phyloP scores from a whole-genome alignment of 106 monocot species.

The Agapanthus africanus region DNA sequence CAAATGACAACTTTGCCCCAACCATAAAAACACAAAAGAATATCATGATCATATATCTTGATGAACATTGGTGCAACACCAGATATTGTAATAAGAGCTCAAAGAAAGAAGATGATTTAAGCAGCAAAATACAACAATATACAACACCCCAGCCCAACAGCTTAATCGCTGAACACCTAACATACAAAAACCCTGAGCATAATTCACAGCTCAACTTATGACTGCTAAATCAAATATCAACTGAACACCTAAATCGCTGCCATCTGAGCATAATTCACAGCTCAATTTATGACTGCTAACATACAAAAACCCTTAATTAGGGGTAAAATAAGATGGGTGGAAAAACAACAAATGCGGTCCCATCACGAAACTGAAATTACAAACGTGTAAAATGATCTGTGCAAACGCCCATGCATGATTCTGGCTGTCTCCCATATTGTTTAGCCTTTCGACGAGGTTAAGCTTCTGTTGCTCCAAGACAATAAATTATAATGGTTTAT shows the following conservation, averaged over 20 bases:
- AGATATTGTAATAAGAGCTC: too few species aligned
- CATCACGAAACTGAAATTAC: background rate
- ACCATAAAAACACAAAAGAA: too few species aligned
- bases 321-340: background rate
- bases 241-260: background rate
- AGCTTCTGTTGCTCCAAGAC: background rate
- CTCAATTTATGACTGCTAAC: background rate
- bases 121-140: too few species aligned
- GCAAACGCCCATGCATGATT: background rate
- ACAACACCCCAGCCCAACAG: too few species aligned
- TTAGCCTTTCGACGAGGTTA: background rate
- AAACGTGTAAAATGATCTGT: background rate
- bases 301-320: background rate
- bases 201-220: too few species aligned
- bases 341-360: background rate
- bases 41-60: too few species aligned
- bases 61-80: too few species aligned
- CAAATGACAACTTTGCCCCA: too few species aligned
- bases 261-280: background rate
- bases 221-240: background rate
- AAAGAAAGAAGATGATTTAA: too few species aligned
- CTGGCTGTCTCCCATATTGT: background rate
- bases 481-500: background rate
- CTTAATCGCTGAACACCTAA: too few species aligned
- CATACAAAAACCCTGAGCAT: too few species aligned